Evolutionary conservation across 2,329 filamentous ascomycete genomes (phyloP), one percentile per base, ranked within the genome.

Genomic region (Claviceps maximensis): DNA sequence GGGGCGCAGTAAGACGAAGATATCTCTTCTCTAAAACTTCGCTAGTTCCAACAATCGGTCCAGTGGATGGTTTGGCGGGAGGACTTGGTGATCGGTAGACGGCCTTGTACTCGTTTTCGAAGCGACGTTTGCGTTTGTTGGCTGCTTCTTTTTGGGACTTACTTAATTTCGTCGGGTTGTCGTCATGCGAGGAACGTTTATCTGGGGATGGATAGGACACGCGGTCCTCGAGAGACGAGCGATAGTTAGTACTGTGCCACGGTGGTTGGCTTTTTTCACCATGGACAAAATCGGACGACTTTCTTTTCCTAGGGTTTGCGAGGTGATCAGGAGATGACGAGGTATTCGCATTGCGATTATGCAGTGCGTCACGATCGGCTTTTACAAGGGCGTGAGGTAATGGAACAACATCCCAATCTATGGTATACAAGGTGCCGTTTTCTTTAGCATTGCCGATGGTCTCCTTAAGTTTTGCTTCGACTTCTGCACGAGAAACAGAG

Each of bases 1-100:
- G 93, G 49, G 90, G 84, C 33, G 90, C 83, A 19, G 91, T 98
- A 66, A 98, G 78, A 57, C 93, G 89, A 65, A 97, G 86, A 66
- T 96, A 98, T 65, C 82, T 84, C 76, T 98, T 98, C 71, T 97
- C 91, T 60, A 97, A 74, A 25, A 76, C 78, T 68, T 89, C 80
- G 67, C 85, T 91, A 47, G 86, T 88, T 59, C 93, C 93, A 55
- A 96, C 79, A 36, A 97, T 84, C 10, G 93, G 93, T 38, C 82
- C 83, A 53, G 76, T 70, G 53, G 74, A 68, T 59, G 80, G 72
- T 61, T 75, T 74, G 60, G 76, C 74, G 23, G 80, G 79, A 50
- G 80, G 79, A 50, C 75, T 80, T 13, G 78, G 76, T 31, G 78
- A 78, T 57, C 73, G 71, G 58, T 77, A 75, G 15, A 74, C 68